phyloP scores from a whole-genome alignment of 441 rosid species.

The Dalechampia spathulata region DNA sequence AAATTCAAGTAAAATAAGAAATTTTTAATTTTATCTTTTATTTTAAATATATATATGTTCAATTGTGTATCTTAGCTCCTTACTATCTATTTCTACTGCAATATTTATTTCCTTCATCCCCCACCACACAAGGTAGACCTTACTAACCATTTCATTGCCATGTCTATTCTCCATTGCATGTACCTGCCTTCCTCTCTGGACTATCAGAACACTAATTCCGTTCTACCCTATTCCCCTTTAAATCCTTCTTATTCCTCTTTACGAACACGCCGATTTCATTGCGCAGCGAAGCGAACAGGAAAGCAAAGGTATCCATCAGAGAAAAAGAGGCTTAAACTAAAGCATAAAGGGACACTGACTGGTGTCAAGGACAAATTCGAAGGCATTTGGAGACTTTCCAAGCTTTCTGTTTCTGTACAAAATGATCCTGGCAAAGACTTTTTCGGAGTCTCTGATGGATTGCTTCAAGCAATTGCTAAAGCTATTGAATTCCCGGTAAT shows the following conservation, averaged over 20 bases:
- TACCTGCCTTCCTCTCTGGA: conserved; percentile 13
- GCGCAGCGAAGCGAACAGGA: conserved; percentile 65
- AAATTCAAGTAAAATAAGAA: no score
- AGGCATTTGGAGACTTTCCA: conserved; percentile 82
- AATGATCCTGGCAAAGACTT: conserved; percentile 87
- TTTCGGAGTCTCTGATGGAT: conserved; percentile 48
- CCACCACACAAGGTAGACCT: not conserved
- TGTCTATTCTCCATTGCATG: conserved; percentile 22
- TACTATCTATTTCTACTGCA: no score
- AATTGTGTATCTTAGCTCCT: no score
- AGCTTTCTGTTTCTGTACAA: conserved; percentile 59
- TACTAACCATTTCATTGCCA: not conserved
- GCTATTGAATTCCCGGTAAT: conserved; percentile 74
- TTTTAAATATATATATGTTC: no score
- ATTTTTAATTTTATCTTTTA: no score
- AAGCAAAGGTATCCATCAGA: conserved; percentile 88
- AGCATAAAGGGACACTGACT: conserved; percentile 42
- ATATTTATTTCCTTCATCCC: no score
- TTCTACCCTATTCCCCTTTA: conserved; percentile 3
- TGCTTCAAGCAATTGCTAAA: conserved; percentile 77
- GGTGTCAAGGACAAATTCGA: conserved; percentile 52
- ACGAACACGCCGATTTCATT: conserved; percentile 28
- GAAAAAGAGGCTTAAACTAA: conserved; percentile 65
- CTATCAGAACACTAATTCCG: conserved; percentile 4
- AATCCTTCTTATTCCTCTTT: conserved; percentile 15